phyloP scores from a whole-genome alignment of 2,329 filamentous ascomycete genomes.

The Colletotrichum salicis region DNA sequence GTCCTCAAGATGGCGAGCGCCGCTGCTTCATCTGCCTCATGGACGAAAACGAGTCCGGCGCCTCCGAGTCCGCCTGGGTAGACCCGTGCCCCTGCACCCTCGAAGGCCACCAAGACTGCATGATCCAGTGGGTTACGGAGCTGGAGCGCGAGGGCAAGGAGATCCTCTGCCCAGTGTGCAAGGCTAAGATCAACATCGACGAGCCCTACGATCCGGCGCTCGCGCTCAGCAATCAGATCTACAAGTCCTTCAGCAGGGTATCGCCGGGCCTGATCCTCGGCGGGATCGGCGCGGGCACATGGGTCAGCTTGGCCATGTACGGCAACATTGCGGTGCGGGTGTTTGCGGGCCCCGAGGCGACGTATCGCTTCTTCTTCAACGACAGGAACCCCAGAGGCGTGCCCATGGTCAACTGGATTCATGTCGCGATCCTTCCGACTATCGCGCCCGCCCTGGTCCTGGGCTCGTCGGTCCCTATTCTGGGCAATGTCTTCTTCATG shows the following conservation, averaged over 20 bases:
- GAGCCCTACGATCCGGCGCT: slow-evolving; percentile 81
- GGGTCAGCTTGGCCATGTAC: slow-evolving; percentile 65
- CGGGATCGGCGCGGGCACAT: slow-evolving; percentile 62
- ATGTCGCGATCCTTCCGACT: slow-evolving; percentile 48
- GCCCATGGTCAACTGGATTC: slow-evolving; percentile 34
- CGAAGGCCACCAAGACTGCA: slow-evolving; percentile 88
- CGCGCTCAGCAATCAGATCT: slow-evolving; percentile 69
- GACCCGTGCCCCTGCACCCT: slow-evolving; percentile 91
- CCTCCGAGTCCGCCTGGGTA: slow-evolving; percentile 72
- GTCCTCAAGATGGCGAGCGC: slow-evolving; percentile 34
- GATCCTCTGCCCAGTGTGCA: slow-evolving; percentile 90
- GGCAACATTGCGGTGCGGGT: slow-evolving; percentile 60
- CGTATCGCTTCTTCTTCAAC: slow-evolving; percentile 33
- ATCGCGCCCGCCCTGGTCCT: slow-evolving; percentile 59
- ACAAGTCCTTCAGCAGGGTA: slow-evolving; percentile 63
- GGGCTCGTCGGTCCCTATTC: slow-evolving; percentile 54
- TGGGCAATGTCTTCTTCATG: slow-evolving; percentile 55
- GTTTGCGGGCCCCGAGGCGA: slow-evolving; percentile 61
- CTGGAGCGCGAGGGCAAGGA: slow-evolving; percentile 75
- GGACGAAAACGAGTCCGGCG: slow-evolving; percentile 61
- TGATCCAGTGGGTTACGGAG: slow-evolving; percentile 94
- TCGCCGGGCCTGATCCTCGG: slow-evolving; percentile 74
- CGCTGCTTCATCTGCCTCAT: slow-evolving; percentile 73
- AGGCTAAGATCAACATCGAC: slow-evolving; percentile 79
- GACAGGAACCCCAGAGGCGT: slow-evolving; percentile 19